These are phyloP conservation scores for Passiflora organensis DNA, from an alignment of 345 rosid genomes.

Conservation along the genomic window DNA sequence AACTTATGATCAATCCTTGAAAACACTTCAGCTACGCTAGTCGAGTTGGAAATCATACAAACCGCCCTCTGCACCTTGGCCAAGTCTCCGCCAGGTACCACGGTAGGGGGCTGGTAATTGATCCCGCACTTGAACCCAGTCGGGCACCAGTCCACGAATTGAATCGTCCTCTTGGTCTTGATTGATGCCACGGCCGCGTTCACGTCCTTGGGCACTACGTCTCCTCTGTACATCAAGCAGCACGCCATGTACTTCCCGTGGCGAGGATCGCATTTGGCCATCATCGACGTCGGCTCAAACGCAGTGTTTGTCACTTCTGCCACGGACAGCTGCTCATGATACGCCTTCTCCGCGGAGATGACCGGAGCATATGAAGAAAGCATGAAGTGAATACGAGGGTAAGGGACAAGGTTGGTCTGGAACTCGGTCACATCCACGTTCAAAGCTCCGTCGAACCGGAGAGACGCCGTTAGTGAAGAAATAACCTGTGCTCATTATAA, in stretches of 20 bases:
- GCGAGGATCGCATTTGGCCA: slow-evolving; percentile 18
- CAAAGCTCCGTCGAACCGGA: slow-evolving; percentile 16
- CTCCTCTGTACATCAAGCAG: slow-evolving; percentile 17
- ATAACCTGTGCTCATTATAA: slow-evolving; percentile 7
- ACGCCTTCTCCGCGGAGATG: slow-evolving; percentile 11
- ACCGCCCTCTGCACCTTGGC: slow-evolving; percentile 16
- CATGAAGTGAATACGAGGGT: slow-evolving; percentile 18
- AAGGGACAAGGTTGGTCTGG: slow-evolving; percentile 19
- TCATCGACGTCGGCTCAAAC: slow-evolving; percentile 17
- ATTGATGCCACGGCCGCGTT: slow-evolving; percentile 13
- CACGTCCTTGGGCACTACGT: slow-evolving; percentile 19
- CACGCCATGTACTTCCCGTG: slow-evolving; percentile 20
- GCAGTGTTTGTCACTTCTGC: slow-evolving; percentile 14
- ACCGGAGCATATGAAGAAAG: slow-evolving; percentile 16
- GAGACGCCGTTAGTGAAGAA: slow-evolving; percentile 13
- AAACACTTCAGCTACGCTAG: slow-evolving; percentile 16
- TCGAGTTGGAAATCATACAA: slow-evolving; percentile 17
- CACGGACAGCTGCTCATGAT: slow-evolving; percentile 11
- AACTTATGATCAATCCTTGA: slow-evolving; percentile 14
- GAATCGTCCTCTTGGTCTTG: slow-evolving; percentile 18
- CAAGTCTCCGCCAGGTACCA: slow-evolving; percentile 17
- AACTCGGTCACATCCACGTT: slow-evolving; percentile 17
- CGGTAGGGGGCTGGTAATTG: slow-evolving; percentile 16
- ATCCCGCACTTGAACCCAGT: slow-evolving; percentile 18
- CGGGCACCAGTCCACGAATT: slow-evolving; percentile 19